Evolutionary conservation across 2,329 filamentous ascomycete species (phyloP).

Genomic region (Epichloe glyceriae): DNA sequence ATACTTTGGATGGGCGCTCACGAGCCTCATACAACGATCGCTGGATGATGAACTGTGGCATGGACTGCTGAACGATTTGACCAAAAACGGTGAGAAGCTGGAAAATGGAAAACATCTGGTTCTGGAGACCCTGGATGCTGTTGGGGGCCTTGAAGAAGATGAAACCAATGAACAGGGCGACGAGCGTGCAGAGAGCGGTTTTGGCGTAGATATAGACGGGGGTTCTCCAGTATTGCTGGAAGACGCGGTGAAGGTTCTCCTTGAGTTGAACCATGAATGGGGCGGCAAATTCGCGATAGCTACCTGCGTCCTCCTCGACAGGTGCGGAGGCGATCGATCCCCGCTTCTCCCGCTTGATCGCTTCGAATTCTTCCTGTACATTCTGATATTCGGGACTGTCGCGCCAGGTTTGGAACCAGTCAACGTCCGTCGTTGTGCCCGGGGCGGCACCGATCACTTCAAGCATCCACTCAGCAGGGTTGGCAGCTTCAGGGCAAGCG

Average conservation of each 20-base stretch:
- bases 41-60: conserved; percentile 77
- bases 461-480: conserved; percentile 75
- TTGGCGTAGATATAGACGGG: conserved; percentile 86
- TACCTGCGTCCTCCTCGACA: conserved; percentile 14
- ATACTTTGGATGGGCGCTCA: conserved; percentile 72
- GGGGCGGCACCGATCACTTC: conserved; percentile 50
- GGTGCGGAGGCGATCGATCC: conserved; percentile 9
- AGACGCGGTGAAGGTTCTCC: conserved; percentile 60
- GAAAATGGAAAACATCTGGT: conserved; percentile 79
- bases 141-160: conserved; percentile 63
- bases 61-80: conserved; percentile 64
- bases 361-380: conserved; percentile 44
- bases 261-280: conserved; percentile 55
- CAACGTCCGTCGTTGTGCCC: conserved; percentile 46
- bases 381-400: conserved; percentile 40
- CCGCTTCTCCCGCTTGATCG: conserved; percentile 38
- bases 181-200: conserved; percentile 48
- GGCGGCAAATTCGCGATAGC: conserved; percentile 68
- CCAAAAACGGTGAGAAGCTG: conserved; percentile 74
- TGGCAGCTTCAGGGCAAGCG: conserved; percentile 52
- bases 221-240: conserved; percentile 86
- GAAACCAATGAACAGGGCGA: conserved; percentile 68
- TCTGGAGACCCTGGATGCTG: conserved; percentile 66
- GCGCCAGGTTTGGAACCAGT: conserved; percentile 53
- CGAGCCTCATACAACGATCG: conserved; percentile 73